phyloP scores from a whole-genome alignment of 1,284 basidiomycete species.

The Melampsora larici-populina region DNA sequence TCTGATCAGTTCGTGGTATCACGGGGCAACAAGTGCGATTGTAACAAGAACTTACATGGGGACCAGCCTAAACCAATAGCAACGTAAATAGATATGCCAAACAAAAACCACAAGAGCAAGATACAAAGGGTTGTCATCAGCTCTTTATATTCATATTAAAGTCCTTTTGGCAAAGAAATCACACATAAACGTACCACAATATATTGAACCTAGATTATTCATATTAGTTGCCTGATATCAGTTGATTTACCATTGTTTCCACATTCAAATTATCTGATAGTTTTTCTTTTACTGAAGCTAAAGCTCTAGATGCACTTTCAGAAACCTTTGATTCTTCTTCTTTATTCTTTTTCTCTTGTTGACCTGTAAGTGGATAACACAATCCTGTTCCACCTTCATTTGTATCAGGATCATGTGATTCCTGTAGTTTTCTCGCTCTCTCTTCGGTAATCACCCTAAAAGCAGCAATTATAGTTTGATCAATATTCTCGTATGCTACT shows the following conservation, averaged over 20 bases:
- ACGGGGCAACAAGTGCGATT: no score
- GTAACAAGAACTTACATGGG: conserved; percentile 24
- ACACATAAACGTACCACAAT: conserved; percentile 49
- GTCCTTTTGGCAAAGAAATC: neutral
- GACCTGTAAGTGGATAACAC: conserved; percentile 2
- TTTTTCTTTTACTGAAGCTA: conserved; percentile 73
- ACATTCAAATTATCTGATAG: conserved; percentile 79
- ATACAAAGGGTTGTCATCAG: neutral
- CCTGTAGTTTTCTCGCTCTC: conserved; percentile 44
- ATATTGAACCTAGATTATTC: conserved; percentile 74
- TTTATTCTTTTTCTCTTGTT: conserved; percentile 39
- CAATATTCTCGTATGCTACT: conserved; percentile 24
- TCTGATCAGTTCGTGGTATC: no score
- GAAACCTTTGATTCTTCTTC: conserved; percentile 52
- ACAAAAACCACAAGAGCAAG: neutral
- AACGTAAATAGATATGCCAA: neutral
- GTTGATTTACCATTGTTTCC: conserved; percentile 87
- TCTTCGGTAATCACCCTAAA: conserved; percentile 47
- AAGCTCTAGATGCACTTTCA: conserved; percentile 83
- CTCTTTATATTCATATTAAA: neutral
- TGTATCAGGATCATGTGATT: conserved; percentile 25
- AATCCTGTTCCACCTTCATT: conserved; percentile 25
- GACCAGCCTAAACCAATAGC: conserved; percentile 11
- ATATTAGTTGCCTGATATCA: conserved; percentile 80
- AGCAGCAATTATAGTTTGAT: conserved; percentile 45